These are phyloP conservation scores for Eucalyptus albens DNA, from an alignment of 345 rosid genomes.

Conservation along the genomic window DNA sequence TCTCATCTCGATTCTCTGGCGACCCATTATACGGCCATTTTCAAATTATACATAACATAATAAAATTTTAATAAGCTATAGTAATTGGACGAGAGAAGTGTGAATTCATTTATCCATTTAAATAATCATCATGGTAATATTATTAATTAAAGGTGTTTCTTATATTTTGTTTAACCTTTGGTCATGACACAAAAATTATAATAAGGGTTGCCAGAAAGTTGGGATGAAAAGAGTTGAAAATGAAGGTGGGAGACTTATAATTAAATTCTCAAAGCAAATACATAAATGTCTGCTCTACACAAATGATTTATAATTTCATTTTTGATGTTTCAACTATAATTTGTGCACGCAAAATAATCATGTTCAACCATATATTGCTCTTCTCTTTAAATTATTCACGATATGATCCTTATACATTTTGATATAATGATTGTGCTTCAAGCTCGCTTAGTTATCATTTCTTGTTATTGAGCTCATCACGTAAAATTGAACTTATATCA, in stretches of 20 bases:
- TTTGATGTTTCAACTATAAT: background rate
- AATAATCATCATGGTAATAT: background rate
- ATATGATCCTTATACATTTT: background rate
- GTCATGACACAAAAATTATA: background rate
- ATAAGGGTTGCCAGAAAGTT: background rate
- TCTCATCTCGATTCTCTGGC: background rate
- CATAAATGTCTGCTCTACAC: background rate
- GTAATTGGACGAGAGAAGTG: background rate
- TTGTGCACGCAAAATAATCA: background rate
- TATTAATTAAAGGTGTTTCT: background rate
- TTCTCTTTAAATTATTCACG: background rate
- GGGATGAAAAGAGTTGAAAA: background rate
- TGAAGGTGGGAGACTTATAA: background rate
- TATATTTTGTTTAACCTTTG: background rate
- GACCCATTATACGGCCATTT: background rate
- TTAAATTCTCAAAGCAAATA: background rate
- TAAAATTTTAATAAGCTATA: background rate
- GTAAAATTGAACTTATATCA: background rate
- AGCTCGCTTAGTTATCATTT: background rate
- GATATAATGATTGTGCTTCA: background rate
- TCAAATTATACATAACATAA: background rate
- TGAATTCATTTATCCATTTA: background rate
- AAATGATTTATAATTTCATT: background rate
- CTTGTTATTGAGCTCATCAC: background rate
- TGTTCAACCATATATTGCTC: background rate